phyloP scores from a whole-genome alignment of 2,329 filamentous ascomycete genomes.

The Dothistroma pini region DNA sequence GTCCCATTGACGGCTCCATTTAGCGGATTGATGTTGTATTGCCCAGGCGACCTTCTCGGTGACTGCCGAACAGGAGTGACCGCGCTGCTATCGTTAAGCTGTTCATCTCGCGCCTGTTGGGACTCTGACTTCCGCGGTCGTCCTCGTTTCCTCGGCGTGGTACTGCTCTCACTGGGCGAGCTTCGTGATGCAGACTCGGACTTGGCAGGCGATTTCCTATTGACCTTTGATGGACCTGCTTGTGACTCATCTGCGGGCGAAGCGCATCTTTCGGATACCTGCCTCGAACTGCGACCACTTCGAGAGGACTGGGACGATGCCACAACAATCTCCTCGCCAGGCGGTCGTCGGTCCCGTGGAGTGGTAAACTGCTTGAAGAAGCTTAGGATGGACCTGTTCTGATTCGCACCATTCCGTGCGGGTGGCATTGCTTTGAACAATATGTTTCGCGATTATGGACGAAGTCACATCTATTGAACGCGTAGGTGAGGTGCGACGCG shows the following conservation, averaged over 20 bases:
- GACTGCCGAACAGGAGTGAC: not conserved
- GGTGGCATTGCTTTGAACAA: constrained; percentile 2
- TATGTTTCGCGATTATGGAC: not conserved
- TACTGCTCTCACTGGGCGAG: not conserved
- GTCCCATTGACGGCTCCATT: constrained; percentile 13
- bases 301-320: not conserved
- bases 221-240: not conserved
- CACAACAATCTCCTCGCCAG: constrained; percentile 5
- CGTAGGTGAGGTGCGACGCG: not conserved
- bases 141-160: not conserved
- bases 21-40: constrained; percentile 13
- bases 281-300: not conserved
- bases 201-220: not conserved
- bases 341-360: not conserved
- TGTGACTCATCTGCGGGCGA: not conserved
- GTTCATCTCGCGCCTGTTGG: constrained; percentile 7
- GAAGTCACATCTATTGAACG: not conserved
- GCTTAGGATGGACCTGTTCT: constrained; percentile 50
- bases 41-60: constrained; percentile 2
- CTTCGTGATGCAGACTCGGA: not conserved
- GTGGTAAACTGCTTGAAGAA: constrained; percentile 49
- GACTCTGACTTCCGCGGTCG: constrained; percentile 7
- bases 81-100: constrained; percentile 7
- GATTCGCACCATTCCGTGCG: constrained; percentile 37
- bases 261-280: not conserved